phyloP scores from a whole-genome alignment of 2,329 filamentous ascomycete genomes.

The Cordyceps pruinosa region DNA sequence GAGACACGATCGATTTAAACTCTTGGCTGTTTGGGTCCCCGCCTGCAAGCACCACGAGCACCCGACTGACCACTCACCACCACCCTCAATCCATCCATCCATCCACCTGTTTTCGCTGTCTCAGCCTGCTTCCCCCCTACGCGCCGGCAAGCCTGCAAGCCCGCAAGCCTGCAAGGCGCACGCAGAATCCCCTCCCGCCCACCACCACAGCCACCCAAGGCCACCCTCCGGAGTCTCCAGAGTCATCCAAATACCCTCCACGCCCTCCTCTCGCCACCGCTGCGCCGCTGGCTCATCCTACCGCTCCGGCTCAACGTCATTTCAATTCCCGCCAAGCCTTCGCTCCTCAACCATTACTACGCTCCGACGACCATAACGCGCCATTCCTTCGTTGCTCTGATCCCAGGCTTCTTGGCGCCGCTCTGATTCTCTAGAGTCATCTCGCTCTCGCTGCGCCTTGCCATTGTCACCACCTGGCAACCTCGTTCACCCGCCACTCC shows the following conservation, averaged over 20 bases:
- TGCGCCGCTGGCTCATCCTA: background rate
- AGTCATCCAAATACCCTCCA: background rate
- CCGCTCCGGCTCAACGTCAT: slow-evolving; percentile 1
- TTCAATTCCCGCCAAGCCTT: slow-evolving; percentile 1
- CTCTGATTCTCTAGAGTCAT: background rate
- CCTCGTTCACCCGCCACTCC: background rate
- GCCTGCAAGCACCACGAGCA: slow-evolving; percentile 5
- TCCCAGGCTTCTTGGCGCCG: background rate
- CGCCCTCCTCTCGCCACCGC: background rate
- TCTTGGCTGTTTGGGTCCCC: background rate
- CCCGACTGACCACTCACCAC: background rate
- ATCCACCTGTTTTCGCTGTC: background rate
- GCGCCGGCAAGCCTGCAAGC: background rate
- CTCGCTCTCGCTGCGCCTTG: background rate
- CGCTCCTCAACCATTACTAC: background rate
- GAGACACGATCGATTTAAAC: slow-evolving; percentile 5
- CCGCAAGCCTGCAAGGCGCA: slow-evolving; percentile 3
- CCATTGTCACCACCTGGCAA: background rate
- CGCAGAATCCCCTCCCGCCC: background rate
- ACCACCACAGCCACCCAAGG: slow-evolving; percentile 1
- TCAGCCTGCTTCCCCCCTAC: background rate
- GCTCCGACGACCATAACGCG: background rate
- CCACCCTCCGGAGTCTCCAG: no score
- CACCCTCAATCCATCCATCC: background rate
- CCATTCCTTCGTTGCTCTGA: background rate